Base-by-base conservation (phyloP, 2,329 filamentous ascomycete genomes). In the Penicillium brevicompactum region DNA sequence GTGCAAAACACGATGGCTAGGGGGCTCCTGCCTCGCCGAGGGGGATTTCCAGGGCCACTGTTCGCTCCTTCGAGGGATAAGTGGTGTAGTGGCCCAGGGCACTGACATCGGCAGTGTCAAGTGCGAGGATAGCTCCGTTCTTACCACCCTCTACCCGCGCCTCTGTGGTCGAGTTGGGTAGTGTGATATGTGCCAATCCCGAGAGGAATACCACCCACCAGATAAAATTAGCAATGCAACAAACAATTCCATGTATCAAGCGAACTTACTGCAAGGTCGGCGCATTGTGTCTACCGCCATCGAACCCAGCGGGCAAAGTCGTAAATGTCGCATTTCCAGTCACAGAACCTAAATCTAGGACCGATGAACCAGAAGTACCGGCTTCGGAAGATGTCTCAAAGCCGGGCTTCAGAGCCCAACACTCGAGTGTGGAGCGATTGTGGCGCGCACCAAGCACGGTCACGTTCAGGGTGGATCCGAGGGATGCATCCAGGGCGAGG, bases 381-480 rank as follows among this genome's bases (percentile, higher is more conserved):
- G 71, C 51, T n/a, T 65, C 50, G 6, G 64, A 52, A 8, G 73
- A 71, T 1, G 58, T 61, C n/a, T 63, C 30, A 51, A 77, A 77
- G 11, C 72, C 71, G 3, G 69, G 60, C 9, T 68, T 58, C 7
- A 81, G 60, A 53, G 77, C 72, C 78, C 78, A 81, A 71, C 78
- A 81, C 64, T 80, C 75, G 4, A 81, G 60, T 7, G 69, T 70
- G 8, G 78, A 80, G 4, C 66, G 64, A 51, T 73, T 72, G 50
- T 75, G 65, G 14, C 57, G 61, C 1, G 72, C 72, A 42, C 63
- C 64, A 24, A 80, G 56, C 16, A 77, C 72, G 4, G 78, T 80
- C 49, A 81, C 56, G 59, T 78, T 80, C 22, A 80, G 67, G 8
- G 64, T 69, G 43, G 49, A 58, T 49, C 53, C 53, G 37, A 46